phyloP scores from a whole-genome alignment of 2,329 filamentous ascomycete genomes.

The Penicillium palitans region DNA sequence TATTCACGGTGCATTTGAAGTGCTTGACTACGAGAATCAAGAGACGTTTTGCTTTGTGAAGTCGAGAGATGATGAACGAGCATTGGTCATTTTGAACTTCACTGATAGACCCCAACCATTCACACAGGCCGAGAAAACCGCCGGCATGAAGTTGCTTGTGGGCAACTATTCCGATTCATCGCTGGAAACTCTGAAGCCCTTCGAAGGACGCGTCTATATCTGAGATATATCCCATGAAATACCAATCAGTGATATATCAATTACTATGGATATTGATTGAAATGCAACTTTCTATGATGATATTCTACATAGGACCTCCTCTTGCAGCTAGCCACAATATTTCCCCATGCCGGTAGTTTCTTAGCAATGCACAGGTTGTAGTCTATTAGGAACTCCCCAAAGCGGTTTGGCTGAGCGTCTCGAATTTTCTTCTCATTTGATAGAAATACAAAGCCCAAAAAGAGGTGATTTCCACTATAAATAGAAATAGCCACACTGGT shows the following conservation, averaged over 20 bases:
- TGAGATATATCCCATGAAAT: background rate
- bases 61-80: conserved; percentile 15
- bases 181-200: conserved; percentile 15
- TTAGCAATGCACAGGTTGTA: background rate
- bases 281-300: background rate
- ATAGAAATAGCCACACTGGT: background rate
- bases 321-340: background rate
- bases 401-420: background rate
- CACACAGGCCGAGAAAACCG: conserved; percentile 2
- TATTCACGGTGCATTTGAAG: conserved; percentile 25
- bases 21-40: conserved; percentile 23
- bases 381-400: background rate
- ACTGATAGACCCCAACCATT: conserved; percentile 14
- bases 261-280: background rate
- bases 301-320: background rate
- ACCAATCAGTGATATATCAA: background rate
- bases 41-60: conserved; percentile 26
- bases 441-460: too few species aligned
- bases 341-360: background rate
- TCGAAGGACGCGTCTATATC: conserved; percentile 26
- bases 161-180: conserved; percentile 16
- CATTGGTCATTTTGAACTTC: conserved; percentile 25
- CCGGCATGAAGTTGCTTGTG: conserved; percentile 21
- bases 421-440: background rate
- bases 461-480: background rate